A percentile compares a stretch with the other conserved stretches of the same genome.
Evolutionary conservation across 371 early-diverging fungal genomes (phyloP).

Genomic region (Circinella umbellata): DNA sequence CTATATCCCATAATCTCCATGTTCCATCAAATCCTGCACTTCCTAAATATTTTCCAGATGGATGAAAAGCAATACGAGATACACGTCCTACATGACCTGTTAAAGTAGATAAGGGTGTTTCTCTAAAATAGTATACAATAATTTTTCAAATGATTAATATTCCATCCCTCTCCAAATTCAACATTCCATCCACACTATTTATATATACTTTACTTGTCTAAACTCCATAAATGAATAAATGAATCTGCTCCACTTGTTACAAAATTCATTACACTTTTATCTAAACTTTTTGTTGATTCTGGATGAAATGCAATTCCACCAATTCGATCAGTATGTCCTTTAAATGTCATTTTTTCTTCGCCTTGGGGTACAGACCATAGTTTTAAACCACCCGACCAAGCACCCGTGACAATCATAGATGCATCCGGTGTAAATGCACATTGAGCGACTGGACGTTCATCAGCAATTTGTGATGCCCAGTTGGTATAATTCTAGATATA

Average conservation of each 20-base stretch:
- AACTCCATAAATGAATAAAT: slow-evolving; percentile 79
- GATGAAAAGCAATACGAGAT: slow-evolving; percentile 90
- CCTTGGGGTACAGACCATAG: slow-evolving; percentile 87
- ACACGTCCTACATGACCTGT: slow-evolving; percentile 87
- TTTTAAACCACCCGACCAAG: slow-evolving; percentile 87
- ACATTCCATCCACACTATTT: too few relatives aligned
- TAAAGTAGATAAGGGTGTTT: slow-evolving; percentile 78
- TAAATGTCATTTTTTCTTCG: slow-evolving; percentile 58
- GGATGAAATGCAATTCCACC: slow-evolving; percentile 93
- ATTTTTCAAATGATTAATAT: not conserved
- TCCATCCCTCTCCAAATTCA: too few relatives aligned
- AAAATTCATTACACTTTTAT: slow-evolving; percentile 71
- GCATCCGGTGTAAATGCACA: slow-evolving; percentile 86
- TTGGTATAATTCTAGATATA: slow-evolving; percentile 64
- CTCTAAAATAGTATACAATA: slow-evolving; percentile 46
- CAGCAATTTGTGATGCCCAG: slow-evolving; percentile 87
- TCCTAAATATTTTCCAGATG: slow-evolving; percentile 86
- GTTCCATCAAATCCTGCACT: slow-evolving; percentile 91
- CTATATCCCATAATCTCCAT: slow-evolving; percentile 96
- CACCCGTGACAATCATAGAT: slow-evolving; percentile 77
- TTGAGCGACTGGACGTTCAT: slow-evolving; percentile 87
- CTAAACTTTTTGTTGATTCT: slow-evolving; percentile 67
- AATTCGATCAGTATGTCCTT: slow-evolving; percentile 88
- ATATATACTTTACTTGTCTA: slow-evolving; percentile 57
- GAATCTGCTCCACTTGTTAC: slow-evolving; percentile 86